Percentiles rank a stretch among this genome's conserved stretches.
These are phyloP conservation scores for Ceratocystis harringtonii DNA, from an alignment of 2,329 filamentous ascomycete genomes.

Conservation along the genomic window DNA sequence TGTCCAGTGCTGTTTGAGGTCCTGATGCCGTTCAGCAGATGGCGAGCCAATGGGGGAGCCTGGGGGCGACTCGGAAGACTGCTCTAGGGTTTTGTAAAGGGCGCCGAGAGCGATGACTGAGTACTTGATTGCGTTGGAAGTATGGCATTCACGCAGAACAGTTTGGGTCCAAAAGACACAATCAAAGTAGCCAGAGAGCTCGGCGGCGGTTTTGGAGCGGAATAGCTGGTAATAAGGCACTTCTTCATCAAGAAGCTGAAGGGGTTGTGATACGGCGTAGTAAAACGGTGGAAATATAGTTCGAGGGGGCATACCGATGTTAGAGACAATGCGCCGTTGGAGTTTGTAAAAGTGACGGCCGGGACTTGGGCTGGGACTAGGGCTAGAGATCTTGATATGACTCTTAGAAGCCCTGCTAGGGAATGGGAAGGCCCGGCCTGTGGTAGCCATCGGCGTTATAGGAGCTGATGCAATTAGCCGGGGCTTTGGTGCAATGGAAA, in stretches of 20 bases:
- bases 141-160: conserved; percentile 48
- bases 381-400: neutral
- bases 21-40: conserved; percentile 20
- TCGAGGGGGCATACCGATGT: neutral
- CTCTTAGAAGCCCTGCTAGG: neutral
- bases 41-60: conserved; percentile 28
- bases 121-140: conserved; percentile 45
- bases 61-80: conserved; percentile 37
- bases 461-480: neutral
- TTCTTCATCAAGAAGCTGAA: conserved; percentile 26
- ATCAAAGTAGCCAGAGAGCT: conserved; percentile 53
- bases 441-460: neutral
- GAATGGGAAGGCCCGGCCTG: neutral
- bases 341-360: conserved; percentile 9
- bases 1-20: conserved; percentile 38
- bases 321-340: neutral
- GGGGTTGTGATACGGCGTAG: conserved; percentile 3
- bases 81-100: conserved; percentile 51
- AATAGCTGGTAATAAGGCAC: conserved; percentile 48
- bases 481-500: conserved; percentile 33
- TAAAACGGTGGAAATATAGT: conserved; percentile 15
- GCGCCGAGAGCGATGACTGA: conserved; percentile 51
- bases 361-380: neutral
- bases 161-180: conserved; percentile 48
- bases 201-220: conserved; percentile 43